Evolutionary conservation across 2,329 filamentous ascomycete species (phyloP).

Genomic region (Ophioceras dolichostomum): DNA sequence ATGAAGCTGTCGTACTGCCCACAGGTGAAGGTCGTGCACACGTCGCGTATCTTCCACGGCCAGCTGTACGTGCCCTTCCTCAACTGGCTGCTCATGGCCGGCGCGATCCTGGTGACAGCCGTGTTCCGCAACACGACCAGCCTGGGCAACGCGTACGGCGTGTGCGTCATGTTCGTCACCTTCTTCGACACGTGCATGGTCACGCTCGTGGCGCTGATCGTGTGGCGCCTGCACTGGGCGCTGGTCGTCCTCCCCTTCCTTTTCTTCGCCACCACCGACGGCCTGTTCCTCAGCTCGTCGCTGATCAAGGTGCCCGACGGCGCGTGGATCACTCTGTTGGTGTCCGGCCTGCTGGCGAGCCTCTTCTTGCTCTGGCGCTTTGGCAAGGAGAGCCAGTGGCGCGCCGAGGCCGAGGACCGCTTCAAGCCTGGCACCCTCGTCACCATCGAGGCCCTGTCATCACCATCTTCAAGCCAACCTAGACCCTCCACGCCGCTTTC

Average conservation of each 20-base stretch:
- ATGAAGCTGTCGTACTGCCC: slow-evolving; percentile 62
- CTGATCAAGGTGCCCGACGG: slow-evolving; percentile 63
- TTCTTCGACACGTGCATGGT: slow-evolving; percentile 70
- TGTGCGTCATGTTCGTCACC: slow-evolving; percentile 70
- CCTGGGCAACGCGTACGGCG: slow-evolving; percentile 64
- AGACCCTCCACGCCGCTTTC: no score
- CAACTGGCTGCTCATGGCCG: slow-evolving; percentile 66
- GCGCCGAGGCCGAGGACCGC: slow-evolving; percentile 51
- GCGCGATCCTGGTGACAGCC: slow-evolving; percentile 57
- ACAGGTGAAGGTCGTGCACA: slow-evolving; percentile 60
- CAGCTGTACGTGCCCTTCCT: slow-evolving; percentile 64
- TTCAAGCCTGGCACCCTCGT: slow-evolving; percentile 33
- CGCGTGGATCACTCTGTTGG: slow-evolving; percentile 64
- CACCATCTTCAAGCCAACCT: no score
- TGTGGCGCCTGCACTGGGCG: slow-evolving; percentile 50
- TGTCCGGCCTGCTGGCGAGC: slow-evolving; percentile 48
- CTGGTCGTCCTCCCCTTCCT: slow-evolving; percentile 51
- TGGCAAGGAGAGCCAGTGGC: slow-evolving; percentile 69
- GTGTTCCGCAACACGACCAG: slow-evolving; percentile 52
- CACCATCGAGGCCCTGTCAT: slow-evolving; percentile 4
- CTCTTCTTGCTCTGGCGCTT: slow-evolving; percentile 68
- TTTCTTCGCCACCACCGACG: slow-evolving; percentile 53
- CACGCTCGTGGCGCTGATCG: slow-evolving; percentile 56
- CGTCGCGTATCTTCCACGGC: slow-evolving; percentile 54
- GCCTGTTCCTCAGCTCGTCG: slow-evolving; percentile 56